Base-by-base conservation (phyloP, 352 stramenopile genomes). In the Halophytophthora polymorphica region DNA sequence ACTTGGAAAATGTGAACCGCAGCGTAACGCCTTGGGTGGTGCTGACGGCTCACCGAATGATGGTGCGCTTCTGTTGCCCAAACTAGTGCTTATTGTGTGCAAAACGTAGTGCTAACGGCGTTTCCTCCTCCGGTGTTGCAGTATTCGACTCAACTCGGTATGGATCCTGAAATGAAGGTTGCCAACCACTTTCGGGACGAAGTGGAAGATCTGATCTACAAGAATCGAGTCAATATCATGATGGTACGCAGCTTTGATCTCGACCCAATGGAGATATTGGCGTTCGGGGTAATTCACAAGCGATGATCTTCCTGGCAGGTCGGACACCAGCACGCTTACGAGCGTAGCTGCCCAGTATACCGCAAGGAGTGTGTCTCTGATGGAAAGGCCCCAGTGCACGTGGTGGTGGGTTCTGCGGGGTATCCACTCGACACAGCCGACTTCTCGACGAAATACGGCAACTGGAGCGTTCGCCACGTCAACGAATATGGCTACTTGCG, bases 291-390 rank as follows among this genome's bases (percentile, higher is more conserved):
- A 54, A 45, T 39, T 62, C 52, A 62, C 33, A 4, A 8, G 55
- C 22, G n/a, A 15, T 19, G 17, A 53, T 12, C 38, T 35, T 54
- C 10, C 23, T 23, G 25, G n/a, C 39, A 89, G 55, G 73, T 81
- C 50, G 90, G 89, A 1, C 90, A 98, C 56, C 86, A 96, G 59
- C 90, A 98, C 61, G 77, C 75, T 2, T 97, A 97, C 61, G 74
- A 96, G 46, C 78, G 87, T 18, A 91, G 70, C 29, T 98, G 91
- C 45, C 76, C 83, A 3, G 61, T 95, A 14, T 86, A 79, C 58
- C 67, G 67, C 12, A 80, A 76, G 22, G 53, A 81, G 33, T 95
- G 87, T 38, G 58, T 79, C 14, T 53, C 44, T 3, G 58, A 90
- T 36, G 72, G 67, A 12, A 75, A 64, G 29, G 77, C 62, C 3